Percentiles rank a stretch among this genome's conserved stretches.
phyloP scores from a whole-genome alignment of 768 basidiomycete genomes.

The Boletus vinaceobasis region DNA sequence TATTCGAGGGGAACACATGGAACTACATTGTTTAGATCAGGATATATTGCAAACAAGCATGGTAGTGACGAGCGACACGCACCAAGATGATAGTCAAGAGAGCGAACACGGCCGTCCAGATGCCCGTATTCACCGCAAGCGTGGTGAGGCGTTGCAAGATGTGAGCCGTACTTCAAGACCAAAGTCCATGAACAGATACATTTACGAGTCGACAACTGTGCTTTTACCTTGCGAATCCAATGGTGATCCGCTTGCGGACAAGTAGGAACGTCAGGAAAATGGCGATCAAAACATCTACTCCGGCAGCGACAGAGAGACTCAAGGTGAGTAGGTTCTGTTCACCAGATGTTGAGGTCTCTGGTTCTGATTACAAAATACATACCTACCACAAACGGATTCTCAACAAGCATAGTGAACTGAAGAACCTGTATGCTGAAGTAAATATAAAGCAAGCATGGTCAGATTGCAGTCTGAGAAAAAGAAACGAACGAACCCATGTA shows the following conservation, averaged over 20 bases:
- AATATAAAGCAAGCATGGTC: not conserved
- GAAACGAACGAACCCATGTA: conserved; percentile 3
- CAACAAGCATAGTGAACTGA: not conserved
- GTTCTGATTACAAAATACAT: not conserved
- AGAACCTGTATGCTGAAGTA: not conserved
- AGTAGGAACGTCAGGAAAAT: conserved; percentile 2
- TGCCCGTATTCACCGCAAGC: too few species aligned
- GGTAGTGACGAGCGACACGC: too few species aligned
- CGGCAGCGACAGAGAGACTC: not conserved
- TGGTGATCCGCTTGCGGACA: not conserved
- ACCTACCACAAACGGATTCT: not conserved
- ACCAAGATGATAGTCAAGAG: too few species aligned
- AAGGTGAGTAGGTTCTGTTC: not conserved
- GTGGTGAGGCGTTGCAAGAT: too few species aligned
- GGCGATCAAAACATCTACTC: not conserved
- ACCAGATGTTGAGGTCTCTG: not conserved
- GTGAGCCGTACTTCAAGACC: too few species aligned
- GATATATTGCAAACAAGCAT: too few species aligned
- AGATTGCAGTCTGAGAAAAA: not conserved
- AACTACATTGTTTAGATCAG: too few species aligned
- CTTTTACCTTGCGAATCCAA: not conserved
- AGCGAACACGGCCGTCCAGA: too few species aligned
- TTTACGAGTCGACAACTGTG: too few species aligned
- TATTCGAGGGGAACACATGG: too few species aligned
- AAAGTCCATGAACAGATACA: not conserved